Percentiles rank a stretch among this genome's conserved stretches.
These are phyloP conservation scores for Hortaea werneckii DNA, from an alignment of 2,329 filamentous ascomycete genomes.

Conservation along the genomic window DNA sequence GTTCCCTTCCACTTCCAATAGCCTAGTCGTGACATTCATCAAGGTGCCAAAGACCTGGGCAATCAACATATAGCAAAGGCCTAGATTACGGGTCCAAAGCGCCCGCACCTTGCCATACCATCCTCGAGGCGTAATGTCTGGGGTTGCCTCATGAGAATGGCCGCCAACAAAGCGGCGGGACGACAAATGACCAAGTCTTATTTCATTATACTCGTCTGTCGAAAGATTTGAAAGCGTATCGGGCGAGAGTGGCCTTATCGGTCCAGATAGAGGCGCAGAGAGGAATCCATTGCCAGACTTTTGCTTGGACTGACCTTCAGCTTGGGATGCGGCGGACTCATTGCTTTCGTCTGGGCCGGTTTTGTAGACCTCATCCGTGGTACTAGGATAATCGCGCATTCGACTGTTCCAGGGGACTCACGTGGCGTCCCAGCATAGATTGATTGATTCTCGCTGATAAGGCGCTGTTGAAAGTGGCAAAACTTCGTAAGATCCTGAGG, in stretches of 20 bases:
- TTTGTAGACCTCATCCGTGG: too few species aligned
- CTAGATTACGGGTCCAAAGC: constrained; percentile 59
- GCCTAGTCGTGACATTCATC: constrained; percentile 74
- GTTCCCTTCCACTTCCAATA: constrained; percentile 59
- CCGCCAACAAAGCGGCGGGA: neutral
- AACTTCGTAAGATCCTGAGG: too few species aligned
- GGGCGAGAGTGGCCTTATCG: constrained; percentile 30
- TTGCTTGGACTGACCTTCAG: neutral
- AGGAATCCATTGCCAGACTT: constrained; percentile 13
- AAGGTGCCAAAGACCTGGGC: constrained; percentile 72
- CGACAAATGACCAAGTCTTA: constrained; percentile 6
- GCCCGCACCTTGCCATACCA: constrained; percentile 14
- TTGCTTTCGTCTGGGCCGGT: too few species aligned
- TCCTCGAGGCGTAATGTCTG: neutral
- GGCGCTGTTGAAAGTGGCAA: too few species aligned
- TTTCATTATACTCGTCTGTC: constrained; percentile 23
- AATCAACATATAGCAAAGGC: constrained; percentile 60
- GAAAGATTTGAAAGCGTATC: constrained; percentile 33
- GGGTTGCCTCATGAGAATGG: too few species aligned
- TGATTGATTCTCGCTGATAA: too few species aligned
- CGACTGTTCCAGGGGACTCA: too few species aligned
- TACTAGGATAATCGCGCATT: too few species aligned
- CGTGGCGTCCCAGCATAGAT: too few species aligned
- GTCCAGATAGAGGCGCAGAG: constrained; percentile 16
- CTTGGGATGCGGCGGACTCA: too few species aligned